phyloP scores from a whole-genome alignment of 805 yeast genomes.

The Metschnikowia henanensis region DNA sequence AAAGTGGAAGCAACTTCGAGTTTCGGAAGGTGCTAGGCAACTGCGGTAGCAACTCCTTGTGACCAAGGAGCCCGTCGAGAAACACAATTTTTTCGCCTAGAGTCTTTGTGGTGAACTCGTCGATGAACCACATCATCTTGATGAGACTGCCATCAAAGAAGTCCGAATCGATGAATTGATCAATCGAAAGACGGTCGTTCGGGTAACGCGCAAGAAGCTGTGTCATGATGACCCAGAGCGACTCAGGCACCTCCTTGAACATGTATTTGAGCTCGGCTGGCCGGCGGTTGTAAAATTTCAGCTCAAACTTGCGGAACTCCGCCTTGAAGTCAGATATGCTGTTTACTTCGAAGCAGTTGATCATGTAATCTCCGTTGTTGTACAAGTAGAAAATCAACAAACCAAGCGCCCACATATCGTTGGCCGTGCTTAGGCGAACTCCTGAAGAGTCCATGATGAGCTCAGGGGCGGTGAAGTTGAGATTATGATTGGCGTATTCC shows the following conservation, averaged over 20 bases:
- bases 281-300: conserved; percentile 41
- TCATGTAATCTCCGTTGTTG: conserved; percentile 47
- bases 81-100: conserved; percentile 66
- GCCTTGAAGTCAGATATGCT: conserved; percentile 61
- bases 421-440: conserved; percentile 52
- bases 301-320: conserved; percentile 48
- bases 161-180: conserved; percentile 66
- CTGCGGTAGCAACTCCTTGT: conserved; percentile 26
- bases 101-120: conserved; percentile 76
- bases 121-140: conserved; percentile 76
- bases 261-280: conserved; percentile 42
- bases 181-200: conserved; percentile 55
- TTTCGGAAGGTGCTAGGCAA: conserved; percentile 49
- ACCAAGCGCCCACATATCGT: conserved; percentile 87
- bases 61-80: conserved; percentile 57
- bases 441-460: conserved; percentile 59
- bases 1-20: conserved; percentile 72
- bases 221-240: conserved; percentile 50
- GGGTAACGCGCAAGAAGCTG: conserved; percentile 58
- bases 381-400: conserved; percentile 72
- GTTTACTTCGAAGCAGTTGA: conserved; percentile 44
- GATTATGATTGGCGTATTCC: conserved; percentile 73
- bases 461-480: conserved; percentile 85
- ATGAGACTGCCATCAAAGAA: conserved; percentile 83
- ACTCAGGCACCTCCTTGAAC: conserved; percentile 56